Percentiles rank a stretch among this genome's conserved stretches.
phyloP scores from a whole-genome alignment of 768 basidiomycete genomes.

The Cystobasidium ongulense region DNA sequence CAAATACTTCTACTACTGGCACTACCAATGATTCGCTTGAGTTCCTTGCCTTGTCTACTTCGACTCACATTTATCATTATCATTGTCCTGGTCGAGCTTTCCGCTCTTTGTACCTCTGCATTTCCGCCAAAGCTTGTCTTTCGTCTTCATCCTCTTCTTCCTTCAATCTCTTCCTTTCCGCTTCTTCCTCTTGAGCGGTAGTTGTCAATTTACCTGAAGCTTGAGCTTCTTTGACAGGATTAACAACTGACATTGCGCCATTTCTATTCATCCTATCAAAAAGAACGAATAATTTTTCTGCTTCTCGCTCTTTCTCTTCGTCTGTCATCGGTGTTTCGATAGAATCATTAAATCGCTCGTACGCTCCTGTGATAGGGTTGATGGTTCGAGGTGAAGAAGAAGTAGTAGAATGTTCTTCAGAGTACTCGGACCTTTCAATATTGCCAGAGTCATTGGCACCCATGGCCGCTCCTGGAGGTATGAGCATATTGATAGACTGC shows the following conservation, averaged over 20 bases:
- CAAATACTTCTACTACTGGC: too few species aligned
- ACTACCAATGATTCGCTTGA: too few species aligned
- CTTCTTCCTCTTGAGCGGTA: conserved; percentile 33
- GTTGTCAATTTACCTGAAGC: conserved; percentile 35
- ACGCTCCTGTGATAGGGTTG: conserved; percentile 81
- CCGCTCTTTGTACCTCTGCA: conserved; percentile 36
- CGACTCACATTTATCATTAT: background rate
- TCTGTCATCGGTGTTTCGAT: conserved; percentile 63
- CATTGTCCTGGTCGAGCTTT: background rate
- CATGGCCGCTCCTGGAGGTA: conserved; percentile 47
- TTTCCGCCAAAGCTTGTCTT: conserved; percentile 37
- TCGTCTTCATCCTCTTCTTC: conserved; percentile 37
- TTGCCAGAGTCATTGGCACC: conserved; percentile 26
- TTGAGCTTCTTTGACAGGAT: conserved; percentile 45
- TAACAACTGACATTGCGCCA: conserved; percentile 54
- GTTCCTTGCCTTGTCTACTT: too few species aligned
- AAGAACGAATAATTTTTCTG: conserved; percentile 80
- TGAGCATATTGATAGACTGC: conserved; percentile 76
- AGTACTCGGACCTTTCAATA: conserved; percentile 54
- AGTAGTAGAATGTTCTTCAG: conserved; percentile 81
- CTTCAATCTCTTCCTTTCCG: conserved; percentile 16
- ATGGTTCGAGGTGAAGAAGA: conserved; percentile 57
- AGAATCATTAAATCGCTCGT: conserved; percentile 43
- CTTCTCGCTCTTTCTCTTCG: conserved; percentile 88
- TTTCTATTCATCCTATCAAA: conserved; percentile 79